Percentiles rank a stretch among this genome's conserved stretches.
phyloP scores from a whole-genome alignment of 345 rosid species.

The Conringia planisiliqua region DNA sequence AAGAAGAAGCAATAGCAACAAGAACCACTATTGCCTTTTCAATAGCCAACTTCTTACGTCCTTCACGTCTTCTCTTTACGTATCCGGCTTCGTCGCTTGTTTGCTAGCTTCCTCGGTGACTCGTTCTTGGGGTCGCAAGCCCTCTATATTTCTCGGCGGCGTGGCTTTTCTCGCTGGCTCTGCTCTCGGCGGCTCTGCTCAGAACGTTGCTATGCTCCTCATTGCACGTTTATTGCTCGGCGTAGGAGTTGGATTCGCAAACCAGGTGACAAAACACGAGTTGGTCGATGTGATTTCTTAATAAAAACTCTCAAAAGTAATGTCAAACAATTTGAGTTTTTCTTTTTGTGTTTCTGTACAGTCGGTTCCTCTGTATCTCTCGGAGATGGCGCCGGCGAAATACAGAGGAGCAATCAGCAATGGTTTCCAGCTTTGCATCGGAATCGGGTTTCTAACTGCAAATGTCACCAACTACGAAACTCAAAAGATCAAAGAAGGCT shows the following conservation, averaged over 20 bases:
- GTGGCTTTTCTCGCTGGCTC: conserved; percentile 59
- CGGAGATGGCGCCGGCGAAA: conserved; percentile 79
- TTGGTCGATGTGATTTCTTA: background rate
- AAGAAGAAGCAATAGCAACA: conserved; percentile 50
- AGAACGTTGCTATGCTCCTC: conserved; percentile 54
- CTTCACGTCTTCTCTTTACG: conserved; percentile 75
- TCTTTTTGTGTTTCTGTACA: conserved; percentile 10
- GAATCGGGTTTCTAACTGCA: conserved; percentile 56
- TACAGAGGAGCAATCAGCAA: conserved; percentile 75
- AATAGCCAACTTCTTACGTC: conserved; percentile 65
- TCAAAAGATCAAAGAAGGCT: conserved; percentile 55
- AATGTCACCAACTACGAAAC: conserved; percentile 60
- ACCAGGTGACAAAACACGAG: conserved; percentile 49
- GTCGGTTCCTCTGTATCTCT: conserved; percentile 85
- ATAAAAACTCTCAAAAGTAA: too few species aligned
- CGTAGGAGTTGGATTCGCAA: conserved; percentile 67
- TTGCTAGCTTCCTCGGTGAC: conserved; percentile 60
- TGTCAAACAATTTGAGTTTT: background rate
- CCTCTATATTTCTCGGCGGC: conserved; percentile 59
- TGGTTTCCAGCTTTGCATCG: conserved; percentile 64
- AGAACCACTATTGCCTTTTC: conserved; percentile 77
- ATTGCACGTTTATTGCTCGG: conserved; percentile 70
- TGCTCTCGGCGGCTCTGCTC: conserved; percentile 55
- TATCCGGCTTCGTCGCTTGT: conserved; percentile 62
- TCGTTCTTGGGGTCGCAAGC: conserved; percentile 56